These are phyloP conservation scores for Infundibulicybe gibba DNA, from an alignment of 768 basidiomycete genomes.

Conservation along the genomic window DNA sequence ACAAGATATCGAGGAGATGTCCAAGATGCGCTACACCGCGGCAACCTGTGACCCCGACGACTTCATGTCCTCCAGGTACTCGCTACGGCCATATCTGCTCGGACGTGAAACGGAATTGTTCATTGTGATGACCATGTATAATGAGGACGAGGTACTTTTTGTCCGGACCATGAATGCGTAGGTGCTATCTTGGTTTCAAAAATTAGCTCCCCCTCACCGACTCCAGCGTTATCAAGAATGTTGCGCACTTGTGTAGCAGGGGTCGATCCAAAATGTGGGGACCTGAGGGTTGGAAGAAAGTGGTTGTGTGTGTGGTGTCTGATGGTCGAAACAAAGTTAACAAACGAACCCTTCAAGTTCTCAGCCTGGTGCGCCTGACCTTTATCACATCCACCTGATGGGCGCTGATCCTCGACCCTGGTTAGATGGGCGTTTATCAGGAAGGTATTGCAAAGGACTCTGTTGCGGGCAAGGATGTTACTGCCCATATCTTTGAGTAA, in stretches of 20 bases:
- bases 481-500: constrained; percentile 91
- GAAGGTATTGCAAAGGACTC: constrained; percentile 90
- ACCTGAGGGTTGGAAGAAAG: constrained; percentile 87
- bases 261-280: constrained; percentile 79
- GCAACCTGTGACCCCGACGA: constrained; percentile 90
- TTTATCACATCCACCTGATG: not conserved
- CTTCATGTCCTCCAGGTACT: constrained; percentile 75
- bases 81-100: constrained; percentile 74
- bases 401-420: not conserved
- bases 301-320: constrained; percentile 84
- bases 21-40: constrained; percentile 85
- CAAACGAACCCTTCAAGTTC: constrained; percentile 87
- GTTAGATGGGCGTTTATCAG: constrained; percentile 82
- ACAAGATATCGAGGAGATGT: constrained; percentile 65
- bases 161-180: constrained; percentile 82
- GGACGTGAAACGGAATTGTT: constrained; percentile 87
- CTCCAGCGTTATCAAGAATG: constrained; percentile 78
- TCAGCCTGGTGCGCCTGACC: constrained; percentile 56
- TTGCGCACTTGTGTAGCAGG: constrained; percentile 74
- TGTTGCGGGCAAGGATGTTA: constrained; percentile 85
- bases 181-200: constrained; percentile 19
- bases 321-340: constrained; percentile 86
- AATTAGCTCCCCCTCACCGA: not conserved
- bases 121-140: constrained; percentile 97
- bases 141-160: constrained; percentile 84